Conservation (phyloP, 768 basidiomycete genomes). For the Lactarius pseudohatsudake region DNA sequence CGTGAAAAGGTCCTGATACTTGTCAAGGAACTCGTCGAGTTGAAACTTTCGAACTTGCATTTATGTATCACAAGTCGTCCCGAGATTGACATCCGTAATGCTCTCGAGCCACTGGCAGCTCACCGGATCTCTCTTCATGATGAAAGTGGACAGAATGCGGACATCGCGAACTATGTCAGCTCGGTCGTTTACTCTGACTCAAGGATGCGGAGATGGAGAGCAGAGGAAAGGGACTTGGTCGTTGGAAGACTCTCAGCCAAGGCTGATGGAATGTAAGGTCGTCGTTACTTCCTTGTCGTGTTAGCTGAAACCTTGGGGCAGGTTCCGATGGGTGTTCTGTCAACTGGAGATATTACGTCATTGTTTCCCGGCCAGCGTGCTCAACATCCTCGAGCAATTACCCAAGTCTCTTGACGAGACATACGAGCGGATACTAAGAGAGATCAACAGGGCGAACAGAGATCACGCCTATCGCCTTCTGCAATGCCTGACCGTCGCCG, state of each 20-base stretch:
- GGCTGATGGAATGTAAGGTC: conserved; percentile 1
- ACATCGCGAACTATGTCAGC: not conserved
- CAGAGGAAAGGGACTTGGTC: too few species aligned
- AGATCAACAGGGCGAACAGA: not conserved
- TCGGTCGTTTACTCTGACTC: not conserved
- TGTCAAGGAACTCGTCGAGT: not conserved
- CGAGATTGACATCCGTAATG: not conserved
- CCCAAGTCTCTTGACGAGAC: not conserved
- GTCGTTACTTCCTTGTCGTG: not conserved
- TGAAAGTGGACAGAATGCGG: not conserved
- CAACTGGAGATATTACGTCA: not conserved
- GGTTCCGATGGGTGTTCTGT: conserved; percentile 7
- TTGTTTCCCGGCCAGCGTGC: not conserved
- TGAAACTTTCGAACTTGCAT: not conserved
- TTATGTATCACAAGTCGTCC: not conserved
- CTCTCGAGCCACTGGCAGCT: not conserved
- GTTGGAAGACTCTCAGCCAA: not conserved
- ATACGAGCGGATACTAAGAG: not conserved
- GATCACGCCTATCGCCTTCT: not conserved
- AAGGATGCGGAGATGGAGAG: not conserved
- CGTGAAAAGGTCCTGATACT: not conserved
- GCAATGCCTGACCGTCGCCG: not conserved
- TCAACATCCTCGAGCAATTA: not conserved
- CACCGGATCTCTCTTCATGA: not conserved
- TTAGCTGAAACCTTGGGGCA: not conserved